Evolutionary conservation across 2,329 filamentous ascomycete species (phyloP).

Genomic region (Ophiostoma sp.): DNA sequence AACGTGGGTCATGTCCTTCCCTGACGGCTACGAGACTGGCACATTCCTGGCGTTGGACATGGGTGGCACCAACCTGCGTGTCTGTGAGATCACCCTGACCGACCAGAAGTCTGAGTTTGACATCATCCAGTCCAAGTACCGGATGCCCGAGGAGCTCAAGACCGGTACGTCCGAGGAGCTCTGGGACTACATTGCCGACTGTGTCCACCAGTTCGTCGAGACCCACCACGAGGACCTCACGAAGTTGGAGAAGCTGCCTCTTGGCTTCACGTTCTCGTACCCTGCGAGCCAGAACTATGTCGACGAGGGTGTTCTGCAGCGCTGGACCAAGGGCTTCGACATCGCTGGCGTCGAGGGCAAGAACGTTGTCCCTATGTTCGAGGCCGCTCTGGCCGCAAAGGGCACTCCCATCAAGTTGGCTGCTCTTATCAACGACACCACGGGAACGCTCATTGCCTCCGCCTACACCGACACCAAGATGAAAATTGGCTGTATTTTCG

Average conservation of each 20-base stretch:
- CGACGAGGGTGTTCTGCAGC: conserved; percentile 84
- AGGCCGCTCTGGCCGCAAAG: conserved; percentile 62
- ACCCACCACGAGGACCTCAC: conserved; percentile 67
- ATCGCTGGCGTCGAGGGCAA: conserved; percentile 85
- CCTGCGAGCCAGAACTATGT: conserved; percentile 90
- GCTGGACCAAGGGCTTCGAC: conserved; percentile 97
- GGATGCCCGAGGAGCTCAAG: conserved; percentile 89
- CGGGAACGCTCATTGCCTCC: conserved; percentile 91
- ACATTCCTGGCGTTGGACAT: conserved; percentile 88
- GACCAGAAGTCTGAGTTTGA: conserved; percentile 86
- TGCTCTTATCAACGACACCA: conserved; percentile 95
- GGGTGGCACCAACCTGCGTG: conserved; percentile 91
- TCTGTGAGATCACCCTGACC: conserved; percentile 86
- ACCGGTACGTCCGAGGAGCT: conserved; percentile 76
- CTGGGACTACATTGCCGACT: conserved; percentile 93
- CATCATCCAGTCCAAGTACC: conserved; percentile 94
- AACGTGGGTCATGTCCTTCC: conserved; percentile 89
- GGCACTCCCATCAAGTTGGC: conserved; percentile 84
- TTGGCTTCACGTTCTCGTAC: conserved; percentile 96
- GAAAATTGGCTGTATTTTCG: conserved; percentile 96
- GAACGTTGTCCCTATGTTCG: conserved; percentile 84
- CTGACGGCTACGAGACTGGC: conserved; percentile 79
- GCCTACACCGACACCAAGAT: conserved; percentile 92
- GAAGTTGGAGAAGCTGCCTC: conserved; percentile 60
- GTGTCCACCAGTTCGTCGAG: conserved; percentile 82